These are phyloP conservation scores for Ophiocordyceps unilateralis DNA, from an alignment of 2,329 filamentous ascomycete species.

Conservation along the genomic window DNA sequence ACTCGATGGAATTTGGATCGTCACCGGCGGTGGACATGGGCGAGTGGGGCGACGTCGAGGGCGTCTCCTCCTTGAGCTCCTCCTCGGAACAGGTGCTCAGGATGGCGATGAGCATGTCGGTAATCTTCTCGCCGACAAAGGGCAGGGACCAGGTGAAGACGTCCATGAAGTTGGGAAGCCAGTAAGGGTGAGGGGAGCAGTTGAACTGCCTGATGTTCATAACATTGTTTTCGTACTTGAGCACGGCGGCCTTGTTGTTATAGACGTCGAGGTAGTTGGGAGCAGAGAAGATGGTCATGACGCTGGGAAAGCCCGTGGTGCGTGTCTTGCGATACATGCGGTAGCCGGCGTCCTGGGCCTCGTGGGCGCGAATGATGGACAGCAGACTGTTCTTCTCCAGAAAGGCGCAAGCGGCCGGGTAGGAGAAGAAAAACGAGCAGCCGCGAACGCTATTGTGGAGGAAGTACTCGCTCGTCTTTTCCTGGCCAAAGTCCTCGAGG, in stretches of 20 bases:
- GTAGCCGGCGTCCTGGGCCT: constrained; percentile 96
- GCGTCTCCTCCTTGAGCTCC: constrained; percentile 76
- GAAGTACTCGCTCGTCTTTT: constrained; percentile 96
- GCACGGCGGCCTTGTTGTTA: constrained; percentile 97
- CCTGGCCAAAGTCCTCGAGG: constrained; percentile 93
- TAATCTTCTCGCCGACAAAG: constrained; percentile 98
- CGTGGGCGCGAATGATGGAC: constrained; percentile 92
- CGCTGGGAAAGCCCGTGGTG: constrained; percentile 94
- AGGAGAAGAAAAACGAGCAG: constrained; percentile 98
- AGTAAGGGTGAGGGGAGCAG: constrained; percentile 97
- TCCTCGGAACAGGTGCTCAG: constrained; percentile 98
- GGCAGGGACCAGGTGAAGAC: constrained; percentile 99
- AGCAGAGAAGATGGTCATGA: constrained; percentile 99
- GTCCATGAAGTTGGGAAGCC: constrained; percentile 99
- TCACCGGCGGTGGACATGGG: constrained; percentile 32
- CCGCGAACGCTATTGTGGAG: constrained; percentile 96
- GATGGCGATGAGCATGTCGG: constrained; percentile 97
- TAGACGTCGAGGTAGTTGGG: constrained; percentile 98
- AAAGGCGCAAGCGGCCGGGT: constrained; percentile 91
- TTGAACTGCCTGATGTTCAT: constrained; percentile 99
- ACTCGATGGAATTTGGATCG: constrained; percentile 79
- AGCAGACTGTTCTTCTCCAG: constrained; percentile 97
- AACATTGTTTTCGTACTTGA: constrained; percentile 99
- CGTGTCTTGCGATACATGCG: constrained; percentile 98
- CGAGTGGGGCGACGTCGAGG: constrained; percentile 35